Conservation (phyloP, 176 grass and related monocot genomes). For the Hyparrhenia diplandra region DNA sequence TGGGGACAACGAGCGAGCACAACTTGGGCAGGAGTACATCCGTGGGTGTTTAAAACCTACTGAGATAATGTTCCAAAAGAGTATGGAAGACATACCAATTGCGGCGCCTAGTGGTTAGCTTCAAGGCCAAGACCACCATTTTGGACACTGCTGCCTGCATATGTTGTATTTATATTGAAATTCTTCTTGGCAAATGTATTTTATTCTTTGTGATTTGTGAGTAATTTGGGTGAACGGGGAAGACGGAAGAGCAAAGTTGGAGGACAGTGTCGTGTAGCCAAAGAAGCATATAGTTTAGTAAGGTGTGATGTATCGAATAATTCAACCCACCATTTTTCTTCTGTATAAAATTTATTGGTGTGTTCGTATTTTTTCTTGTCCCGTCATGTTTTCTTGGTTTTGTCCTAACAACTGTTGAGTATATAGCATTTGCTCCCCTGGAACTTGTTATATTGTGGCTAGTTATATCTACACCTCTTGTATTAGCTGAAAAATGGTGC, state of each 20-base stretch:
- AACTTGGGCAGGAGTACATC: slow-evolving; percentile 85
- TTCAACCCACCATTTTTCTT: slow-evolving; percentile 16
- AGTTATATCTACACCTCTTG: too few species aligned
- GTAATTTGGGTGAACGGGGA: slow-evolving; percentile 25
- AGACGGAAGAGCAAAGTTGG: slow-evolving; percentile 12
- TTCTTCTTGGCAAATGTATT: slow-evolving; percentile 35
- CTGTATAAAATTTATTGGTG: slow-evolving; percentile 32
- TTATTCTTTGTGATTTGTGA: slow-evolving; percentile 38
- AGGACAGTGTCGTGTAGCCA: slow-evolving; percentile 36
- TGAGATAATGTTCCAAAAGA: slow-evolving; percentile 78
- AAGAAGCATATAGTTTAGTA: slow-evolving; percentile 32
- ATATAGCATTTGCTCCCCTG: background rate
- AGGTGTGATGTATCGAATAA: slow-evolving; percentile 45
- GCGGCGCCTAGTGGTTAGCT: slow-evolving; percentile 57
- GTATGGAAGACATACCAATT: slow-evolving; percentile 76
- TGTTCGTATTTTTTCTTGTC: background rate
- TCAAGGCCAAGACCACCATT: background rate
- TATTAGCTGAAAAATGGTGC: background rate
- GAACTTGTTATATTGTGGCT: too few species aligned
- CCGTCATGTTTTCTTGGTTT: background rate
- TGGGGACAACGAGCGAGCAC: slow-evolving; percentile 94
- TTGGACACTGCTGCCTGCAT: slow-evolving; percentile 8
- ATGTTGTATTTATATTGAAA: slow-evolving; percentile 26
- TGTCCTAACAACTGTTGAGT: background rate
- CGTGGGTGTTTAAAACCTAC: slow-evolving; percentile 87